These are phyloP conservation scores for Pseudotulostoma volvatum DNA, from an alignment of 495 filamentous ascomycete genomes.

Conservation along the genomic window DNA sequence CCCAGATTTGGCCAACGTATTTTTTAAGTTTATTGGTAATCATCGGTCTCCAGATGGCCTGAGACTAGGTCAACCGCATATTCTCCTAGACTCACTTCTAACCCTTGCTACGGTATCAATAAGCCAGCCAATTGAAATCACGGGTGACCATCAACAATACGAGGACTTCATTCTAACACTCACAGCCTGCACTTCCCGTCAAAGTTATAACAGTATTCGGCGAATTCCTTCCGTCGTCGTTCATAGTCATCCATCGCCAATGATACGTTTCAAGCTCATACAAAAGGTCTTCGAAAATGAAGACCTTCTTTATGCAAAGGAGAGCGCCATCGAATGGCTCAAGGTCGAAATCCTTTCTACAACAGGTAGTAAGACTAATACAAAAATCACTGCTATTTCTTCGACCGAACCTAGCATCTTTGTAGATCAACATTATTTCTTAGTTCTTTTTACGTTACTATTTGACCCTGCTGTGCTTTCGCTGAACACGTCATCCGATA, in stretches of 20 bases:
- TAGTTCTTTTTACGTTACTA: conserved; percentile 26
- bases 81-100: conserved; percentile 25
- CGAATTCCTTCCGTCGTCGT: conserved; percentile 55
- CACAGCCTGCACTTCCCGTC: conserved; percentile 53
- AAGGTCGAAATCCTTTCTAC: conserved; percentile 62
- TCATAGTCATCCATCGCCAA: conserved; percentile 56
- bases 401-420: conserved; percentile 11
- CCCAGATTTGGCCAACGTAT: conserved; percentile 43
- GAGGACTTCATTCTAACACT: conserved; percentile 36
- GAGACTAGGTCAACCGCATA: conserved; percentile 25
- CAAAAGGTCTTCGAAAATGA: conserved; percentile 67
- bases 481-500: conserved; percentile 14
- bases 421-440: conserved; percentile 33
- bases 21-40: conserved; percentile 41
- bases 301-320: conserved; percentile 53
- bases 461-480: conserved; percentile 13
- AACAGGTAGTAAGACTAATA: conserved; percentile 7
- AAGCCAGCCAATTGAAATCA: conserved; percentile 11
- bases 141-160: conserved; percentile 18
- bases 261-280: conserved; percentile 58
- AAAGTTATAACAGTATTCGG: conserved; percentile 54
- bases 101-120: conserved; percentile 19
- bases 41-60: conserved; percentile 25
- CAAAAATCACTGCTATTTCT: neutral
- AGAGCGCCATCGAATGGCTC: conserved; percentile 69